Percentiles rank a stretch among this genome's conserved stretches.
These are phyloP conservation scores for Friedmanniomyces simplex DNA, from an alignment of 495 filamentous ascomycete genomes.

Conservation along the genomic window DNA sequence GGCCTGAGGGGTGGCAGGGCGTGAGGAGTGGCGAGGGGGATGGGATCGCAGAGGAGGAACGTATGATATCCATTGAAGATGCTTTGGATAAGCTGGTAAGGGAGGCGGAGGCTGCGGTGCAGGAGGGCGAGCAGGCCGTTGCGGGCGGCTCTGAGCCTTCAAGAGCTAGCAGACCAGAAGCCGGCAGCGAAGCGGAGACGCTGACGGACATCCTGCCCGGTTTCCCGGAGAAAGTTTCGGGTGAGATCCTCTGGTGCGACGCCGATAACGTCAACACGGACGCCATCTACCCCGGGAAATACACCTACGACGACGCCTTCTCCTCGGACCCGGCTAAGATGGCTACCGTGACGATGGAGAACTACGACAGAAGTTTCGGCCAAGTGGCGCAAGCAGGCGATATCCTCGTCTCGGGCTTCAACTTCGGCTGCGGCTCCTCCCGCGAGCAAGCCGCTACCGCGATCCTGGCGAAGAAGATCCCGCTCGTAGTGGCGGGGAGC, in stretches of 20 bases:
- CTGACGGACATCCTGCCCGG: conserved; percentile 56
- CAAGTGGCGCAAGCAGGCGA: conserved; percentile 52
- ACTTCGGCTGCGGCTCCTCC: conserved; percentile 77
- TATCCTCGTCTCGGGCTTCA: conserved; percentile 77
- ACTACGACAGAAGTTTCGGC: conserved; percentile 70
- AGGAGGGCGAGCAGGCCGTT: conserved; percentile 10
- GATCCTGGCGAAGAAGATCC: conserved; percentile 75
- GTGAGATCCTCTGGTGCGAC: conserved; percentile 62
- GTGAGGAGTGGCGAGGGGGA: conserved; percentile 63
- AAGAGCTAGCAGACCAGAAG: not conserved
- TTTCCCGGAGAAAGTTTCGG: conserved; percentile 54
- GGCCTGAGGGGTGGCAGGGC: conserved; percentile 53
- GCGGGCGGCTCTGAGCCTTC: not conserved
- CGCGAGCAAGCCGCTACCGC: conserved; percentile 86
- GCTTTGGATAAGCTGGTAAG: conserved; percentile 58
- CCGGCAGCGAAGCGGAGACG: not conserved
- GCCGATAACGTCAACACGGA: conserved; percentile 70
- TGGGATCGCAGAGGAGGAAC: conserved; percentile 50
- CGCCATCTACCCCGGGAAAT: conserved; percentile 81
- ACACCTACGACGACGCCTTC: conserved; percentile 82
- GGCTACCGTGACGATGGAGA: conserved; percentile 84
- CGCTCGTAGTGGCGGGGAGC: conserved; percentile 71
- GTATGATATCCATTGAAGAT: conserved; percentile 52
- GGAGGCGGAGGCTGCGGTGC: conserved; percentile 53
- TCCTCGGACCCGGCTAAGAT: conserved; percentile 51